Conservation (phyloP, 2,329 filamentous ascomycete species). For the Myriosclerotinia curreyana region DNA sequence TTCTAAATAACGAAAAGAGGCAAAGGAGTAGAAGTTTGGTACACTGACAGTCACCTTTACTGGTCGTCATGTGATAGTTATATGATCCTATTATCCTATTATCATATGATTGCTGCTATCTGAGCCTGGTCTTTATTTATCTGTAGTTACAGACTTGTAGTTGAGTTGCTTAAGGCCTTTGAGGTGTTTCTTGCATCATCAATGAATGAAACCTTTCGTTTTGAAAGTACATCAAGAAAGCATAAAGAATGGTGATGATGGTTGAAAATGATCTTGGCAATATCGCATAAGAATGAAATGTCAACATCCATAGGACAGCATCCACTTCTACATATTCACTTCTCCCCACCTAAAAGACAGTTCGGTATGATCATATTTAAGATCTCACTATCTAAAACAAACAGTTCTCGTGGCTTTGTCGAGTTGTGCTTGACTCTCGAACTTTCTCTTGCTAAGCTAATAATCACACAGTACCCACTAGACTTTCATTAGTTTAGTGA, state of each 20-base stretch:
- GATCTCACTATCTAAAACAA: background rate
- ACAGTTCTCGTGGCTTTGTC: background rate
- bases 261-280: background rate
- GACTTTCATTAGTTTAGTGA: background rate
- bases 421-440: background rate
- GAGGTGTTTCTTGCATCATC: no score
- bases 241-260: no score
- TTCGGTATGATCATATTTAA: background rate
- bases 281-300: background rate
- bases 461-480: background rate
- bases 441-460: background rate
- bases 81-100: no score
- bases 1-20: background rate
- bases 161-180: background rate
- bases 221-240: no score
- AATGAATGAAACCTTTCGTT: background rate
- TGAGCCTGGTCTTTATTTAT: background rate
- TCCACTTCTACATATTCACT: background rate
- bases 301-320: background rate
- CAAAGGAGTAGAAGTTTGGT: background rate
- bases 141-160: background rate
- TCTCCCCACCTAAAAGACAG: no score
- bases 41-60: background rate
- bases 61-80: background rate
- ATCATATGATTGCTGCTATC: no score